A percentile compares a stretch with the other conserved stretches of the same genome.
Evolutionary conservation across 2,329 filamentous ascomycete genomes (phyloP).

Genomic region (Westerdykella sp.): DNA sequence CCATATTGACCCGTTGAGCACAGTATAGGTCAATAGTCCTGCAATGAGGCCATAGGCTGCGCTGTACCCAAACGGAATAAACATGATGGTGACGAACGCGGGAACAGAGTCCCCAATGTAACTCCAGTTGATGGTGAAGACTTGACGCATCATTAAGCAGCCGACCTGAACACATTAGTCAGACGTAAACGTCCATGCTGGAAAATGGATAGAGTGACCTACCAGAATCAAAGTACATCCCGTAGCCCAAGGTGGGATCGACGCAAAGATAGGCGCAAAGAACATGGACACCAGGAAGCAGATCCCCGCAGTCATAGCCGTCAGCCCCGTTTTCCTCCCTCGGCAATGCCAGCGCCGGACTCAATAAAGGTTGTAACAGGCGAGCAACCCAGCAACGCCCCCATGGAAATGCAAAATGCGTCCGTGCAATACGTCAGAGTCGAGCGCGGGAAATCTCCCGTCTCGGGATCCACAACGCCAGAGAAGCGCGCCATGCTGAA

Average conservation of each 20-base stretch:
- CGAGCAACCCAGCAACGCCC: slow-evolving; percentile 68
- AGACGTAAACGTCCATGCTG: no score
- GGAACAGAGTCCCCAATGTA: slow-evolving; percentile 80
- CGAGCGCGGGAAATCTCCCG: slow-evolving; percentile 81
- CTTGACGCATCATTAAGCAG: slow-evolving; percentile 67
- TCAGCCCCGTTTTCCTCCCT: slow-evolving; percentile 78
- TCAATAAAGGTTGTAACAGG: slow-evolving; percentile 85
- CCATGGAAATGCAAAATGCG: slow-evolving; percentile 73
- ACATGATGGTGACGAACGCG: slow-evolving; percentile 72
- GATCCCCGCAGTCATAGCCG: slow-evolving; percentile 68
- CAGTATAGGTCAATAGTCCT: slow-evolving; percentile 67
- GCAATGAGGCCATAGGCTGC: slow-evolving; percentile 82
- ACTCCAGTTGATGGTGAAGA: slow-evolving; percentile 79
- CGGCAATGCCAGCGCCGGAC: slow-evolving; percentile 79
- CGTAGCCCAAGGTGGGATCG: slow-evolving; percentile 82
- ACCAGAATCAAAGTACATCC: slow-evolving; percentile 78
- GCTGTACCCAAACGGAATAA: slow-evolving; percentile 86
- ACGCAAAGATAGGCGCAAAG: slow-evolving; percentile 85
- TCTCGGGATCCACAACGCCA: slow-evolving; percentile 70
- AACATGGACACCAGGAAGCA: slow-evolving; percentile 86
- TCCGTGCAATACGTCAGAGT: slow-evolving; percentile 80
- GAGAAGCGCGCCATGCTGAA: slow-evolving; percentile 87
- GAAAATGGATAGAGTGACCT: slow-evolving; percentile 6
- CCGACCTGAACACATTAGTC: slow-evolving; percentile 41
- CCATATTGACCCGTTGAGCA: slow-evolving; percentile 67